phyloP scores from a whole-genome alignment of 306 rosid species.

The Prosopis cineraria region DNA sequence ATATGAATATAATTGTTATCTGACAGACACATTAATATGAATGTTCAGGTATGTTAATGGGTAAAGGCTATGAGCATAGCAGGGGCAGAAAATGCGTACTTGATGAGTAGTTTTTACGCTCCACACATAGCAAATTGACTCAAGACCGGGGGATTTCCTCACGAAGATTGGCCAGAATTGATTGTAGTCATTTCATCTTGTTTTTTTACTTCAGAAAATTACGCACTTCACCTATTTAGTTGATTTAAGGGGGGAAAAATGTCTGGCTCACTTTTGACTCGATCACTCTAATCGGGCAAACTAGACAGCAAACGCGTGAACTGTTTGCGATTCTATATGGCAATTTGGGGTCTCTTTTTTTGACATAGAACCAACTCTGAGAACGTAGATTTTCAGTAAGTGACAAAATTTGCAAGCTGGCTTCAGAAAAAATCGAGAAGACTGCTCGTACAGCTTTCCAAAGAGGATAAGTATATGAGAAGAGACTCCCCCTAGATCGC shows the following conservation, averaged over 20 bases:
- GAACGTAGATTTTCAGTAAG: constrained; percentile 8
- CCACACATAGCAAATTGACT: not conserved
- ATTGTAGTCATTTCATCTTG: not conserved
- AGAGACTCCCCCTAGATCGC: not conserved
- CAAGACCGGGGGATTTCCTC: not conserved
- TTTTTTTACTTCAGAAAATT: not conserved
- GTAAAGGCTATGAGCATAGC: too few species aligned
- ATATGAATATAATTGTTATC: not conserved
- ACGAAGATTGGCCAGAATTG: not conserved
- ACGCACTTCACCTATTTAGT: not conserved
- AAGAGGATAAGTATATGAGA: not conserved
- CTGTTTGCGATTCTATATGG: not conserved
- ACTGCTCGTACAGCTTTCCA: not conserved
- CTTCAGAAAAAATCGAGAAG: too few species aligned
- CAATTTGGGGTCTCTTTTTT: not conserved
- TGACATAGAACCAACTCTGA: constrained; percentile 25
- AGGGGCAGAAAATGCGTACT: not conserved
- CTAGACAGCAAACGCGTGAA: constrained; percentile 40
- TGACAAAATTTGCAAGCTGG: constrained; percentile 43
- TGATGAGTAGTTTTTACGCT: not conserved
- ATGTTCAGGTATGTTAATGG: too few species aligned
- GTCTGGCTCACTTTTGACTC: constrained; percentile 21
- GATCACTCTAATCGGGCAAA: not conserved
- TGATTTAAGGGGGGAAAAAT: not conserved
- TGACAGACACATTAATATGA: not conserved